Evolutionary conservation across 202 grass and related monocot genomes (phyloP).

Genomic region (Carex arenaria): DNA sequence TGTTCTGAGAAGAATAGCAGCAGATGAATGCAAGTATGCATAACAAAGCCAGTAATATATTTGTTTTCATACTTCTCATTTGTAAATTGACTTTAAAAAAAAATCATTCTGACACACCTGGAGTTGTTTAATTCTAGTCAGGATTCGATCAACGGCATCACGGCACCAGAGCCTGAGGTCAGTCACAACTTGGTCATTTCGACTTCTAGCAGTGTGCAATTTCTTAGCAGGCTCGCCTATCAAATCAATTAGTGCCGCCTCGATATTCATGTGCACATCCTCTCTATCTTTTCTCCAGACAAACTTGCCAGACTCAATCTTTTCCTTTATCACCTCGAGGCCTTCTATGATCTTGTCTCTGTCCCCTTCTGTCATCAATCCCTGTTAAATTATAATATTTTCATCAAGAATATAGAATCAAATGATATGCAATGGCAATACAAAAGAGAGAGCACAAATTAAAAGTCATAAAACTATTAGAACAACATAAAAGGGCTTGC

Average conservation of each 20-base stretch:
- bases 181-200: slow-evolving; percentile 58
- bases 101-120: slow-evolving; percentile 36
- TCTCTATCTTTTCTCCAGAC: slow-evolving; percentile 58
- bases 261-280: slow-evolving; percentile 60
- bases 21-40: neutral
- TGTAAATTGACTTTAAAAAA: neutral
- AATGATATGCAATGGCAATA: neutral
- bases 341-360: slow-evolving; percentile 46
- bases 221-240: slow-evolving; percentile 66
- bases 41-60: neutral
- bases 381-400: slow-evolving; percentile 20
- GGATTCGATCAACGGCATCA: slow-evolving; percentile 43
- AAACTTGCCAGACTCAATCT: slow-evolving; percentile 40
- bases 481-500: neutral
- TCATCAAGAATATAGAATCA: neutral
- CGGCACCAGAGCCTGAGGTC: slow-evolving; percentile 57
- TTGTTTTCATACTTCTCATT: neutral
- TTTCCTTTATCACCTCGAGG: slow-evolving; percentile 45
- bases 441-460: neutral
- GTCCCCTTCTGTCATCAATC: slow-evolving; percentile 37
- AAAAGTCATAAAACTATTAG: neutral
- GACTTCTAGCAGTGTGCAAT: slow-evolving; percentile 46
- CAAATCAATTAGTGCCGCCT: slow-evolving; percentile 50
- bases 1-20: neutral
- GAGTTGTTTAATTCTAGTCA: slow-evolving; percentile 46